Base-by-base conservation (phyloP, 305 asterid genomes). In the Solanum hybrid region DNA sequence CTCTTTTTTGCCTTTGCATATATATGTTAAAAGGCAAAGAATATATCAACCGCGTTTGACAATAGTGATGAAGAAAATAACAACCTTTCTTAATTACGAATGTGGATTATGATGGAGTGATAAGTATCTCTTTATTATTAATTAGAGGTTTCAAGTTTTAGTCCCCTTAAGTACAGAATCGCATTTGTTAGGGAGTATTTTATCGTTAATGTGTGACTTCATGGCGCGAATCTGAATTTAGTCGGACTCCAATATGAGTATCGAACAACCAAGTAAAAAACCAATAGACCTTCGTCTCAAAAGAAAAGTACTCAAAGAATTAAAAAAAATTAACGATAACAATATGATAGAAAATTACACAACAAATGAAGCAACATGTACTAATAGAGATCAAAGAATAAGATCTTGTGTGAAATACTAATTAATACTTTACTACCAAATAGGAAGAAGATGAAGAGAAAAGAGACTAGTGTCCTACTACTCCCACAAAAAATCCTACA, bases 41-140 rank as follows among this genome's bases (percentile, higher is more conserved):
- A 81, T 81, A 81, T 42, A 81, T 42, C 87, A 42, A 81, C 87
- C 37, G 27, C 27, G 72, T 81, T 42, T 27, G 87, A 81, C 22
- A 81, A 42, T 81, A 42, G 10, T 42, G 12, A 38, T 79, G 10
- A 42, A 8, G 36, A 80, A 80, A 80, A 26, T 13, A 26, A 14
- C 40, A 37, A 37, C 4, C 12, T 79, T 37, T 79, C 13, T 46
- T 14, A 46, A 14, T 46, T 46, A 46, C 3, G 2, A 14, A 14
- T 0, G 4, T 14, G 7, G 0, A 5, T 46, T 46, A 2, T 5
- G 8, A 0, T 46, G 0, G 8, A 46, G 3, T 6, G 64, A 12
- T 5, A 46, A 46, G 22, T 14, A 46, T 0, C 0, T 1, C 3
- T 46, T 14, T 0, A 14, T 46, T 12, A 1, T 46, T 46, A 46